Base-by-base conservation (phyloP, 2,329 filamentous ascomycete species). In the Penicillium hordei region DNA sequence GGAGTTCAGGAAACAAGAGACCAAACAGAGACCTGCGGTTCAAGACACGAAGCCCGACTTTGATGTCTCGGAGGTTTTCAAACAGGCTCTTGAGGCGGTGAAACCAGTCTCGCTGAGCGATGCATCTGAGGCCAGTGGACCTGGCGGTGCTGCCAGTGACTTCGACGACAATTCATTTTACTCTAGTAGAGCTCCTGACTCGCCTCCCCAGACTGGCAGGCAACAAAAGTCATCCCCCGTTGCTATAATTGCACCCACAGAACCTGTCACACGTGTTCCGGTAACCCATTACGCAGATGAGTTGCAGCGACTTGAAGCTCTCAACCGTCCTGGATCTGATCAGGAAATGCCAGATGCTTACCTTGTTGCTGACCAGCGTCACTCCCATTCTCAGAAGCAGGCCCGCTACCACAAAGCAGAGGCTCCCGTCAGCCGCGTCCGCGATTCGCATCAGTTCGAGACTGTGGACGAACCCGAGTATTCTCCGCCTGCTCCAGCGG, bases 151-250 rank as follows among this genome's bases (percentile, higher is more conserved):
- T 70, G 27, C 52, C 19, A 89, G 83, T 82, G 90, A 93, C 75
- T 90, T 92, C 78, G 92, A 97, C 77, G 89, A 95, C 73, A 92
- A 95, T 71, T 94, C 92, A 40, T 96, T 96, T 76, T 97, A 97
- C 81, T 97, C 93, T 65, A 97, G 93, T 77, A 90, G 89, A 78
- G 84, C 83, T 62, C 88, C 93, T 80, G 90, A 93, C 73, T 96
- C 92, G 23, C 63, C 64, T 63, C 80, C 83, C 72, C 80, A 82
- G 60, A 74, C 77, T 39, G 74, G 72, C 53, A 70, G 72, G 17
- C 71, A 69, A 48, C 68, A 64, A 54, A 68, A 69, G 48, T 61
- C 66, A 27, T 72, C 72, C 50, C 63, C 71, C 25, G 65, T 62
- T 38, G 67, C 68, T 59, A 63, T 67, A 53, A 60, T 69, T 54